These are phyloP conservation scores for Prunella vulgaris DNA, from an alignment of 257 asterid species.

Conservation along the genomic window DNA sequence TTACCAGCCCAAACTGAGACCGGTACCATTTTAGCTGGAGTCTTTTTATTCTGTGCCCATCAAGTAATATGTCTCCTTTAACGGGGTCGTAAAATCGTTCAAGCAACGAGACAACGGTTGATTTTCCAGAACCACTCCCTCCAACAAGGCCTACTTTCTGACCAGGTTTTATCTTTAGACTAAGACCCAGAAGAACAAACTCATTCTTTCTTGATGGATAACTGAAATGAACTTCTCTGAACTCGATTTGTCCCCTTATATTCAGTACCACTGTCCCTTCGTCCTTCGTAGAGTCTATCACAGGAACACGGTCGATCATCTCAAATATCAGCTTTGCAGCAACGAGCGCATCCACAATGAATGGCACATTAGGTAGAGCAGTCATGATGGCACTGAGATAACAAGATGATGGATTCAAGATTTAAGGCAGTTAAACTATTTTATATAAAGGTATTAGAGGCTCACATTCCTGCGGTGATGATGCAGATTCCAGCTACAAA, in stretches of 20 bases:
- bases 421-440: neutral
- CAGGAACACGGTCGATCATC: constrained; percentile 36
- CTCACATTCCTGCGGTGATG: constrained; percentile 47
- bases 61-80: constrained; percentile 45
- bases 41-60: constrained; percentile 38
- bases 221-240: constrained; percentile 34
- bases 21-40: constrained; percentile 49
- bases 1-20: constrained; percentile 50
- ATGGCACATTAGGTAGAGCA: constrained; percentile 40
- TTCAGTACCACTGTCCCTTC: constrained; percentile 17
- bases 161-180: constrained; percentile 31
- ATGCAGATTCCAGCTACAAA: constrained; percentile 30
- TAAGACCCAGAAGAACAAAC: constrained; percentile 27
- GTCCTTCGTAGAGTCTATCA: constrained; percentile 24
- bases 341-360: constrained; percentile 34
- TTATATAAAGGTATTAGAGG: neutral
- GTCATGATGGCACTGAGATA: constrained; percentile 28
- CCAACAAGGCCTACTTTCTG: constrained; percentile 39
- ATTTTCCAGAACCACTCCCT: constrained; percentile 39
- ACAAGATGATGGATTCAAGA: neutral
- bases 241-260: constrained; percentile 39
- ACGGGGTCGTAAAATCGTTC: constrained; percentile 47
- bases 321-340: constrained; percentile 31
- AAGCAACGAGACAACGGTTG: constrained; percentile 45
- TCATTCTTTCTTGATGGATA: constrained; percentile 41